A percentile compares a stretch with the other conserved stretches of the same genome.
phyloP scores from a whole-genome alignment of 768 basidiomycete genomes.

The Xerocomellus dryophilus region DNA sequence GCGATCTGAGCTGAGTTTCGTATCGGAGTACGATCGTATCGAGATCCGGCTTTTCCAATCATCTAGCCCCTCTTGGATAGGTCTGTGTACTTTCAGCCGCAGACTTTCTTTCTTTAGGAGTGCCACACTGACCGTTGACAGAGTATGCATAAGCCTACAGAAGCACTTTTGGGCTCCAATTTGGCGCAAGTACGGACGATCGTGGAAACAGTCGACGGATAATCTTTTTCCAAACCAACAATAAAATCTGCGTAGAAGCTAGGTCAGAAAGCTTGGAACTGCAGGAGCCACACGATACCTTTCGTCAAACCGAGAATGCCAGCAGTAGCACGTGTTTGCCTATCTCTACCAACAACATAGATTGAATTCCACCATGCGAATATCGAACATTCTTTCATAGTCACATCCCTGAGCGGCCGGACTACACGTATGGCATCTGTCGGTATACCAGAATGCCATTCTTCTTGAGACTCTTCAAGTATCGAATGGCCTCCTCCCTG shows the following conservation, averaged over 20 bases:
- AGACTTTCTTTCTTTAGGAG: neutral
- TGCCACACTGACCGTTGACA: constrained; percentile 56
- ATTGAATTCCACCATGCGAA: constrained; percentile 75
- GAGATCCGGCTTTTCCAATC: constrained; percentile 76
- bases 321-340: constrained; percentile 44
- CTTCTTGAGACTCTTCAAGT: constrained; percentile 66
- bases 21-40: constrained; percentile 48
- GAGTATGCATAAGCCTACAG: constrained; percentile 50
- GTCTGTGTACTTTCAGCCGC: constrained; percentile 38
- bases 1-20: constrained; percentile 16
- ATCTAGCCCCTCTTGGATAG: constrained; percentile 60
- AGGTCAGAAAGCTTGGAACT: neutral
- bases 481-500: constrained; percentile 76
- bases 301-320: constrained; percentile 67
- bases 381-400: constrained; percentile 74
- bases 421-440: constrained; percentile 45
- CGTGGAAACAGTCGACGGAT: constrained; percentile 83
- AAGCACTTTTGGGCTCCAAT: constrained; percentile 59
- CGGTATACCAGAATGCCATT: constrained; percentile 46
- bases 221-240: constrained; percentile 73
- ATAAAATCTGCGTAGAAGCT: constrained; percentile 59
- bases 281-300: constrained; percentile 41
- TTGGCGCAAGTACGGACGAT: constrained; percentile 80
- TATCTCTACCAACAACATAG: constrained; percentile 48
- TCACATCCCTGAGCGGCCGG: constrained; percentile 68